Conservation (phyloP, 495 filamentous ascomycete genomes). For the Tuber borchii region DNA sequence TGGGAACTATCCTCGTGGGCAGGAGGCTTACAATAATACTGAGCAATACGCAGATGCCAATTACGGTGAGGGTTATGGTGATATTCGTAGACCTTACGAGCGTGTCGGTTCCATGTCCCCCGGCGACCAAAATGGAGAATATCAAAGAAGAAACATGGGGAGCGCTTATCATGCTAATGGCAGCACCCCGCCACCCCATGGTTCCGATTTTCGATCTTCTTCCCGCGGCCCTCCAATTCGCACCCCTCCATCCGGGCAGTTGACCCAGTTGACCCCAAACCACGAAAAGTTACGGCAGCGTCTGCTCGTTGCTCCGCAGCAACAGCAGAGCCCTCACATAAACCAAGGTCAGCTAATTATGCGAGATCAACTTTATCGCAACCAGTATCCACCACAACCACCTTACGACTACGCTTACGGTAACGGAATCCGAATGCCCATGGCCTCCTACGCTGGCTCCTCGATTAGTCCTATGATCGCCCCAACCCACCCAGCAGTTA, state of each 20-base stretch:
- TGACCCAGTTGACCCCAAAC: slow-evolving; percentile 33
- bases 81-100: slow-evolving; percentile 41
- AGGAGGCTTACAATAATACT: slow-evolving; percentile 26
- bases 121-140: slow-evolving; percentile 37
- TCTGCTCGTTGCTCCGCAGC: slow-evolving; percentile 46
- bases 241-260: slow-evolving; percentile 33
- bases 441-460: slow-evolving; percentile 42
- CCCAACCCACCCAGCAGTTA: slow-evolving; percentile 45
- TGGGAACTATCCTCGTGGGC: slow-evolving; percentile 21
- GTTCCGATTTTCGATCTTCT: slow-evolving; percentile 46
- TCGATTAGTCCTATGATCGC: slow-evolving; percentile 45
- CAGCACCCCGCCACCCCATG: slow-evolving; percentile 47
- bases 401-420: slow-evolving; percentile 41
- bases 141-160: slow-evolving; percentile 46
- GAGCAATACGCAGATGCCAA: slow-evolving; percentile 33
- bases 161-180: slow-evolving; percentile 55
- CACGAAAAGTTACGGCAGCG: slow-evolving; percentile 41
- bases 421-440: slow-evolving; percentile 43
- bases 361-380: slow-evolving; percentile 44
- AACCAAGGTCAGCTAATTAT: slow-evolving; percentile 42
- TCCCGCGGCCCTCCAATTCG: slow-evolving; percentile 42
- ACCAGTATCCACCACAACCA: slow-evolving; percentile 42
- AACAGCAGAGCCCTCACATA: slow-evolving; percentile 45
- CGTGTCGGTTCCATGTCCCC: slow-evolving; percentile 45
- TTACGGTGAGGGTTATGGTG: slow-evolving; percentile 30